Percentiles rank a stretch among this genome's conserved stretches.
phyloP scores from a whole-genome alignment of 179 eudicot genomes.

The Silene vulgaris region DNA sequence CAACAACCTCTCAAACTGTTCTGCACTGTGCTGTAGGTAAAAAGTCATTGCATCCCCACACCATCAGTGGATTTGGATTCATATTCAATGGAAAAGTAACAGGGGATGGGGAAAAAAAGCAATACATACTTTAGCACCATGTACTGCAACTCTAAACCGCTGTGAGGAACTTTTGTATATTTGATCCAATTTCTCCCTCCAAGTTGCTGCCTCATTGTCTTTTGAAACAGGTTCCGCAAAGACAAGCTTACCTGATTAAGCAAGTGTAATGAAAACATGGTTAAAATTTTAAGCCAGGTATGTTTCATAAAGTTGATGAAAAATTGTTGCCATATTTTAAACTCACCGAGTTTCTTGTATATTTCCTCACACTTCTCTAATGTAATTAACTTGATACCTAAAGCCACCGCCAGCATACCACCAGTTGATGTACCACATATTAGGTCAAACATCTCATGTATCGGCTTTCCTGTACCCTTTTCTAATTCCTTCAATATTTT shows the following conservation, averaged over 20 bases:
- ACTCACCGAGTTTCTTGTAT: slow-evolving; percentile 89
- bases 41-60: slow-evolving; percentile 20
- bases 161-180: slow-evolving; percentile 97
- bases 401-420: slow-evolving; percentile 99
- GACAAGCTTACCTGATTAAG: slow-evolving; percentile 78
- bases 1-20: slow-evolving; percentile 91
- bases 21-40: slow-evolving; percentile 91
- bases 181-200: slow-evolving; percentile 98
- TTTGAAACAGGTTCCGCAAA: slow-evolving; percentile 91
- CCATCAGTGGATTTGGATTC: slow-evolving; percentile 11
- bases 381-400: slow-evolving; percentile 82
- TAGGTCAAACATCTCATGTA: slow-evolving; percentile 96
- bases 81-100: slow-evolving; percentile 1
- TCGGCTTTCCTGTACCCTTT: slow-evolving; percentile 82
- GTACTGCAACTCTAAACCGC: slow-evolving; percentile 94
- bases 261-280: slow-evolving; percentile 8
- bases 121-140: slow-evolving; percentile 88
- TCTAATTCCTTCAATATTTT: slow-evolving; percentile 83
- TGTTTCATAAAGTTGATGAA: background rate
- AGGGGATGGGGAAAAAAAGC: background rate
- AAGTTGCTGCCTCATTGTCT: slow-evolving; percentile 93
- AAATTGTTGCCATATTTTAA: slow-evolving; percentile 7
- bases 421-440: slow-evolving; percentile 99
- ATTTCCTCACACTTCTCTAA: slow-evolving; percentile 94
- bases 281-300: background rate